Evolutionary conservation across 768 basidiomycete genomes (phyloP), one percentile per base, ranked within the genome.

Genomic region (Mycena amicta): DNA sequence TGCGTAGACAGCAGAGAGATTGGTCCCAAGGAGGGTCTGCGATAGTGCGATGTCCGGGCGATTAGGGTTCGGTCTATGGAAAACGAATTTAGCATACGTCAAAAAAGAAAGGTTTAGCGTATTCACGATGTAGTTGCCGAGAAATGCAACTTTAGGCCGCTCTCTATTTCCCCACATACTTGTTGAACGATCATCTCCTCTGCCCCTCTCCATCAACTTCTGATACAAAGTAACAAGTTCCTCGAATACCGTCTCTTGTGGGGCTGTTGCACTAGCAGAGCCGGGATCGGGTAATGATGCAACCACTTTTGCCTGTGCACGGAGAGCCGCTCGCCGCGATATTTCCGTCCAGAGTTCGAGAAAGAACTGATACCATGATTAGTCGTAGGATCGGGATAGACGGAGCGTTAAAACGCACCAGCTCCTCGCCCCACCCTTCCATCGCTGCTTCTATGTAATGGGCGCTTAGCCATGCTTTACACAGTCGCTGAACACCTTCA

Each of bases 161-260:
- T 74, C 71, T 95, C 90, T 47, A 96, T 86, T 71, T 99, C 97
- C 3, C 82, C 81, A 51, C 84, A 89, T 16, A 95, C 79, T 66
- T 92, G 90, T 62, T 89, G 87, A 16, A 93, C 83, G 31, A 95
- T 82, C 84, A 98, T 90, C 52, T 92, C 90, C 68, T 97, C 93
- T 3, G 92, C 86, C n/a, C n/a, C 94, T 83, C 8, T 72, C 75
- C 2, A 80, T 77, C 25, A 93, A 73, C 12, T 75, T 77, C 22
- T 74, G 74, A 65, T 92, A 98, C 63, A 82, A 80, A 1, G 76
- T 70, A n/a, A 90, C 74, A 52, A 94, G 77, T 61, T 85, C 83
- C 55, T 93, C 88, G 64, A 98, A 97, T 8, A 97, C 81, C 1
- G 91, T 91, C 37, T 83, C 85, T 55, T 83, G 80, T 2, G 80